phyloP scores from a whole-genome alignment of 441 rosid species.

The Raphanus hybrid region DNA sequence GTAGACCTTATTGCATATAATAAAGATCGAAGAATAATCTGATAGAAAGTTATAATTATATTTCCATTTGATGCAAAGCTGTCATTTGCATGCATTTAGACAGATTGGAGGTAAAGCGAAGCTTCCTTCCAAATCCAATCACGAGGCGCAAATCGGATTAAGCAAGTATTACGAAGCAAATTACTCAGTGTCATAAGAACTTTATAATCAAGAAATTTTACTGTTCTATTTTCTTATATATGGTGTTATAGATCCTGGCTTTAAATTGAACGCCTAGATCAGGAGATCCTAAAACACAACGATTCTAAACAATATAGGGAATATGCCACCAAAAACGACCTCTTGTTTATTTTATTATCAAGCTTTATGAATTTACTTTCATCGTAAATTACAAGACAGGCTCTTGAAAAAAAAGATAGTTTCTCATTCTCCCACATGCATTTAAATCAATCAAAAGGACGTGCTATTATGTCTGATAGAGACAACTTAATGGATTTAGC shows the following conservation, averaged over 20 bases:
- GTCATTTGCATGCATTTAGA: constrained; percentile 44
- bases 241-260: not conserved
- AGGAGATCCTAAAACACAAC: not conserved
- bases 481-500: constrained; percentile 30
- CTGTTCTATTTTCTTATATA: constrained; percentile 1
- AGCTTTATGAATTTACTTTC: not conserved
- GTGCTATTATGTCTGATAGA: constrained; percentile 17
- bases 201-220: constrained; percentile 5
- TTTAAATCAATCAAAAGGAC: constrained; percentile 17
- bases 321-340: not conserved
- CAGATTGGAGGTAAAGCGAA: constrained; percentile 20
- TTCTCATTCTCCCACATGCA: constrained; percentile 28
- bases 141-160: not conserved
- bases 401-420: not conserved
- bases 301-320: not conserved
- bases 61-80: constrained; percentile 28
- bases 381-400: not conserved
- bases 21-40: constrained; percentile 25
- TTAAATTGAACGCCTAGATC: constrained; percentile 5
- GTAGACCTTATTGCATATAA: constrained; percentile 25
- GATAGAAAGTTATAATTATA: not conserved
- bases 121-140: constrained; percentile 36
- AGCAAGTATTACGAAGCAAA: constrained; percentile 5
- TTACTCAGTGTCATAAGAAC: constrained; percentile 5
- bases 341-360: not conserved